Base-by-base conservation (phyloP, 306 rosid species). In the Lupinus albus region DNA sequence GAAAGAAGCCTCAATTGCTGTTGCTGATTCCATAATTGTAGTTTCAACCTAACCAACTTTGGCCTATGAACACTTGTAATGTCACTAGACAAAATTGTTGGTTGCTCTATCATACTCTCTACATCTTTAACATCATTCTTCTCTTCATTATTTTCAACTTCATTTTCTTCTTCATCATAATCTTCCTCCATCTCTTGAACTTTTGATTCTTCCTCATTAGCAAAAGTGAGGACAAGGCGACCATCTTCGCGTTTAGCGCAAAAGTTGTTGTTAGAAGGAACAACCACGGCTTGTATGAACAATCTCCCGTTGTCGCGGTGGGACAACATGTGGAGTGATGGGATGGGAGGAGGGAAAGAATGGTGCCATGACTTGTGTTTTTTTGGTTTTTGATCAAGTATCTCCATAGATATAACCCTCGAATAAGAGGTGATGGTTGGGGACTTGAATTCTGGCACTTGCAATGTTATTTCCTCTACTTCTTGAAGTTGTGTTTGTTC, bases 341-440 rank as follows among this genome's bases (percentile, higher is more conserved):
- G 64, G n/a, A 89, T 83, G 11, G 96, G 91, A 9, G 96, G 96
- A 67, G 96, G 96, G 55, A 83, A 85, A 7, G 81, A 79, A 48
- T 73, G 78, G 14, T 71, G 4, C 4, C 7, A 50, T 0, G 54
- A 47, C 51, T 75, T 86, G 60, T 77, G 8, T 2, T 33, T 33
- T 5, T 33, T 6, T 33, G 38, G 8, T 33, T 6, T 33, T 33
- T 5, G 38, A 33, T 6, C 8, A 2, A 6, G 1, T 33, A 33
- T 33, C 38, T 33, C 38, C 8, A 6, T 5, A 5, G 38, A 33
- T 8, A 6, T 33, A 33, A 33, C 38, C 8, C 8, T 33, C 7
- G 38, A 5, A 8, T 33, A 7, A 4, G 6, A 33, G 38, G 2
- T 33, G 38, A 8, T 33, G 38, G 38, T 33, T 3, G 11, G 46